Evolutionary conservation across 179 eudicot genomes (phyloP).

Genomic region (Dionaea muscipula): DNA sequence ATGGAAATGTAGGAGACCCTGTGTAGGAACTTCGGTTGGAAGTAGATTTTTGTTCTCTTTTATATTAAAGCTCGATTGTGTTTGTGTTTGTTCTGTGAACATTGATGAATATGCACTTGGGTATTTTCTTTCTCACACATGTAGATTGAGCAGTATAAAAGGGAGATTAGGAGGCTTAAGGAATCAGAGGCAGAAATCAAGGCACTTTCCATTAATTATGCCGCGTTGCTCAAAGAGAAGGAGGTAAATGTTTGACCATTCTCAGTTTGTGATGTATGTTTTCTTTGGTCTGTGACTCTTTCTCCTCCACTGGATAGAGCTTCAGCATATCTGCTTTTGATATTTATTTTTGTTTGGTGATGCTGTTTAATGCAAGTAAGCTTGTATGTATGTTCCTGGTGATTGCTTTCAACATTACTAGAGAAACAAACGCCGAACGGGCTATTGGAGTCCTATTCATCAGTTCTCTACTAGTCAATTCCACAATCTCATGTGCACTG

Average conservation of each 20-base stretch:
- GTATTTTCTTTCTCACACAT: slow-evolving; percentile 1
- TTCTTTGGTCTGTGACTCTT: not conserved
- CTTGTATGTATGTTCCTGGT: too few relatives aligned
- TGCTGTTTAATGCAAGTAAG: too few relatives aligned
- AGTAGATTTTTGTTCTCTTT: too few relatives aligned
- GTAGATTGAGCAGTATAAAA: slow-evolving; percentile 66
- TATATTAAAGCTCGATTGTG: not conserved
- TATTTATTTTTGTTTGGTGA: not conserved
- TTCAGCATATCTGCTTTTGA: too few relatives aligned
- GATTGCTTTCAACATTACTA: too few relatives aligned
- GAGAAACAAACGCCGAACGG: too few relatives aligned
- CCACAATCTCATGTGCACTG: too few relatives aligned
- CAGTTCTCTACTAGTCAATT: too few relatives aligned
- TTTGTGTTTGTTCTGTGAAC: not conserved
- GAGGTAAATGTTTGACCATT: slow-evolving; percentile 48
- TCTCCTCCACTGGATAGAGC: too few relatives aligned
- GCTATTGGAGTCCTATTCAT: too few relatives aligned
- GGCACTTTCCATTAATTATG: slow-evolving; percentile 89
- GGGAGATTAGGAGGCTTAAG: slow-evolving; percentile 74
- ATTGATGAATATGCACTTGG: not conserved
- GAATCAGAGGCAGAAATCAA: slow-evolving; percentile 84
- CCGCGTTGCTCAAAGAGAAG: slow-evolving; percentile 84
- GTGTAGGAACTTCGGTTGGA: too few relatives aligned
- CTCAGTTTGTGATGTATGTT: not conserved
- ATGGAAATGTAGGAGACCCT: too few relatives aligned